These are phyloP conservation scores for Paecilomyces fulvus DNA, from an alignment of 2,329 filamentous ascomycete genomes.

Conservation along the genomic window DNA sequence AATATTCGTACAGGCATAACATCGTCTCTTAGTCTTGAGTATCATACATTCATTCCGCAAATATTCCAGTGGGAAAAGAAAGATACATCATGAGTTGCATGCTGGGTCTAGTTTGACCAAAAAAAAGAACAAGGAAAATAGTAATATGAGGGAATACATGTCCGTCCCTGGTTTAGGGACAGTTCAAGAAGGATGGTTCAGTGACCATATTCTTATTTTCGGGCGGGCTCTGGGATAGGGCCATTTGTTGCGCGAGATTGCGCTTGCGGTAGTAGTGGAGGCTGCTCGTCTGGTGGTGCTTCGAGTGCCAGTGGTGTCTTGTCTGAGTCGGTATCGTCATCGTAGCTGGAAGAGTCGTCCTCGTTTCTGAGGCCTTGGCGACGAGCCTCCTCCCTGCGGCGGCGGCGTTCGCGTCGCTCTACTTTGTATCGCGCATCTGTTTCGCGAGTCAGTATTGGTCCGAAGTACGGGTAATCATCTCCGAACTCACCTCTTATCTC, in stretches of 20 bases:
- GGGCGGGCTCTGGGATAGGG: background rate
- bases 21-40: background rate
- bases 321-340: slow-evolving; percentile 22
- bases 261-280: background rate
- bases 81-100: background rate
- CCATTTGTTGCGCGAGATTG: background rate
- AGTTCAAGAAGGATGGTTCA: background rate
- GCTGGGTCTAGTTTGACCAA: background rate
- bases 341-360: slow-evolving; percentile 26
- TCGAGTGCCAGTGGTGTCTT: slow-evolving; percentile 24
- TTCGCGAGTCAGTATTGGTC: slow-evolving; percentile 1
- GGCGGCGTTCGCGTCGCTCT: slow-evolving; percentile 27
- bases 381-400: slow-evolving; percentile 36
- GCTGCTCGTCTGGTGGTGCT: slow-evolving; percentile 14
- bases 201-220: background rate
- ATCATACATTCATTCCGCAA: background rate
- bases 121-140: background rate
- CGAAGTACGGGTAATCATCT: background rate
- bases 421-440: slow-evolving; percentile 30
- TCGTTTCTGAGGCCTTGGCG: slow-evolving; percentile 20
- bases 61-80: background rate
- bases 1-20: background rate
- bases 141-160: background rate
- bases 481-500: slow-evolving; percentile 63
- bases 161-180: background rate